Base-by-base conservation (phyloP, 495 filamentous ascomycete genomes). In the Daldinia loculata region DNA sequence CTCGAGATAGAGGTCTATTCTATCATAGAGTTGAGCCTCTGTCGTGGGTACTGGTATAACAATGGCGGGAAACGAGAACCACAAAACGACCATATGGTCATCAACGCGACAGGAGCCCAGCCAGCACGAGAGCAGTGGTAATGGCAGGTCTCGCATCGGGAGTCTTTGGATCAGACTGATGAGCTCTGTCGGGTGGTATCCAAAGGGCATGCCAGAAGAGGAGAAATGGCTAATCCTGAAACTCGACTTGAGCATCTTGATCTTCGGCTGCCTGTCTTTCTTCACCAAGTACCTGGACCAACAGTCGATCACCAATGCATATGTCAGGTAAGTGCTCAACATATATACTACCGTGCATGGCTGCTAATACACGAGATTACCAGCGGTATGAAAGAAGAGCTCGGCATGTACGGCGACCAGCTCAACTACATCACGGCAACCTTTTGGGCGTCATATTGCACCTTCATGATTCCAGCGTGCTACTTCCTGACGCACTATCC, bases 381-480 rank as follows among this genome's bases (percentile, higher is more conserved):
- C 56, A 60, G 61, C 30, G 76, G 76, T 11, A 78, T 78, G 76
- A 77, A 75, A 50, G 76, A 78, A 57, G 74, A 78, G 15, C 67
- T 78, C 9, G 67, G 70, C 17, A 59, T 78, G 56, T 32, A 74
- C 4, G 76, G 76, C 6, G 70, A 77, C 45, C 60, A 78, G 55
- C 32, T 80, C 34, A 79, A 79, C 61, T 80, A 79, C 27, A 77
- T 80, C 39, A 79, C 73, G 2, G 74, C 76, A 8, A 74, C 74
- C n/a, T 80, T 79, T 63, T 79, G 76, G 78, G 76, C 72, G 19
- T 72, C 77, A 3, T 80, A 80, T 26, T 73, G 74, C 24, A 63
- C 76, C 17, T 84, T 86, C 76, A 68, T 79, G 74, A 65, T 74
- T 32, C 86, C 84, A 43, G 83, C 84, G 3, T 79, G 77, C 53